A percentile compares a stretch with the other conserved stretches of the same genome.
phyloP scores from a whole-genome alignment of 768 basidiomycete genomes.

The Leccinum uliginosum region DNA sequence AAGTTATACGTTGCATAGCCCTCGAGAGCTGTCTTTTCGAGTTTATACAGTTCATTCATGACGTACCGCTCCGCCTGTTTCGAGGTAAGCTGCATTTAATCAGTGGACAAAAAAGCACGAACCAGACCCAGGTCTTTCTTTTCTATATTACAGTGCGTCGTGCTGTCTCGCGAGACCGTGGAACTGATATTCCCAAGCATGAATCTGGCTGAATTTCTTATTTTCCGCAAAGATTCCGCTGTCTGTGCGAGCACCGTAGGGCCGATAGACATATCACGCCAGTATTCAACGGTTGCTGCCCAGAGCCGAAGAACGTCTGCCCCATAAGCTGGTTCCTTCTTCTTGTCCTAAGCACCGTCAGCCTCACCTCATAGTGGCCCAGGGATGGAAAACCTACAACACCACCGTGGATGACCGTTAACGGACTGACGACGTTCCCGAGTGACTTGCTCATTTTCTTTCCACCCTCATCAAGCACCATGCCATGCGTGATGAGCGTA shows the following conservation, averaged over 20 bases:
- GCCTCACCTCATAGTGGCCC: not conserved
- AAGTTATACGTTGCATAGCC: slow-evolving; percentile 77
- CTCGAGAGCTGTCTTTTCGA: slow-evolving; percentile 64
- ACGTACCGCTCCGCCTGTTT: slow-evolving; percentile 77
- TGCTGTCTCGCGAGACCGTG: slow-evolving; percentile 6
- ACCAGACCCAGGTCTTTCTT: slow-evolving; percentile 60
- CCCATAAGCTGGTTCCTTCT: slow-evolving; percentile 76
- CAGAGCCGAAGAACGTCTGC: slow-evolving; percentile 85
- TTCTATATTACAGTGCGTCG: slow-evolving; percentile 5
- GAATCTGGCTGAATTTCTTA: slow-evolving; percentile 84
- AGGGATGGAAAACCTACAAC: slow-evolving; percentile 42
- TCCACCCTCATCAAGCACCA: slow-evolving; percentile 88
- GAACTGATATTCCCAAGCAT: slow-evolving; percentile 72
- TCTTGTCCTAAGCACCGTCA: slow-evolving; percentile 46
- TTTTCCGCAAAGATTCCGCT: slow-evolving; percentile 72
- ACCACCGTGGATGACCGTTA: slow-evolving; percentile 75
- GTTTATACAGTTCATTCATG: slow-evolving; percentile 73
- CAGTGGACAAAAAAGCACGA: slow-evolving; percentile 21
- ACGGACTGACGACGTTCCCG: slow-evolving; percentile 86
- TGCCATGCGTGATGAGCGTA: slow-evolving; percentile 89
- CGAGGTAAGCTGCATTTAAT: slow-evolving; percentile 5
- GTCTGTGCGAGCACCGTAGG: slow-evolving; percentile 71
- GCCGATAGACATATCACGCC: slow-evolving; percentile 84
- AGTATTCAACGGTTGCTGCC: slow-evolving; percentile 89
- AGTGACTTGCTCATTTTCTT: slow-evolving; percentile 97